Base-by-base conservation (phyloP, 2,329 filamentous ascomycete species). In the Nemania sp. region DNA sequence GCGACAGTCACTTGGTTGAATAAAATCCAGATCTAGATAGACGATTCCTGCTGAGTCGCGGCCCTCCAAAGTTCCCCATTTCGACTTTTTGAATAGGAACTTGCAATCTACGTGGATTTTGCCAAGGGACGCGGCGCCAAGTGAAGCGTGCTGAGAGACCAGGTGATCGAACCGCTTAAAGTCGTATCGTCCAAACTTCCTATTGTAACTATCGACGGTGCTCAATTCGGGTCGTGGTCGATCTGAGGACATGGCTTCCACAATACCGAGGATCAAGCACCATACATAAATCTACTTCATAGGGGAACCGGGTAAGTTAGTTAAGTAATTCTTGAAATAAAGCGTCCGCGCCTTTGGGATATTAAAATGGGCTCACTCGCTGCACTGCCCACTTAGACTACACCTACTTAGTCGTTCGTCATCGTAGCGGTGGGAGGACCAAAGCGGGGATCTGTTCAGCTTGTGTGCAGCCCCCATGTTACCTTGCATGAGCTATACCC, bases 1-100 rank as follows among this genome's bases (percentile, higher is more conserved):
- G 15, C 71, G 73, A 52, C 73, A 75, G 15, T 72, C 71, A 2
- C 51, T 61, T 13, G 75, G 74, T 22, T 76, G 71, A 2, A 64
- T 70, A 51, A 77, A 77, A 10, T 64, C 64, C 5, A 77, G 53
- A 26, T 77, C 74, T 10, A 77, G 32, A 49, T 77, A 77, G n/a
- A 77, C 66, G 26, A 77, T 71, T 11, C 75, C 76, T 2, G 71
- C 76, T 8, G 74, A 72, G 20, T 74, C 55, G 8, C 62, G 66
- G 0, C 56, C 57, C 15, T 64, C 66, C 6, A 77, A 57, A 8
- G 75, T 70, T 3, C 76, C 76, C 76, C 75, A 78, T 64, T 71
- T 70, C 1, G 75, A 77, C 45, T 74, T 74, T 41, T 70, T 69
- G 57, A 77, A 77, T 18, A 74, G 64, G 52, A 78, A 77, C n/a